Base-by-base conservation (phyloP, 192 early-diverging fungal species). In the Coemansia sp. region DNA sequence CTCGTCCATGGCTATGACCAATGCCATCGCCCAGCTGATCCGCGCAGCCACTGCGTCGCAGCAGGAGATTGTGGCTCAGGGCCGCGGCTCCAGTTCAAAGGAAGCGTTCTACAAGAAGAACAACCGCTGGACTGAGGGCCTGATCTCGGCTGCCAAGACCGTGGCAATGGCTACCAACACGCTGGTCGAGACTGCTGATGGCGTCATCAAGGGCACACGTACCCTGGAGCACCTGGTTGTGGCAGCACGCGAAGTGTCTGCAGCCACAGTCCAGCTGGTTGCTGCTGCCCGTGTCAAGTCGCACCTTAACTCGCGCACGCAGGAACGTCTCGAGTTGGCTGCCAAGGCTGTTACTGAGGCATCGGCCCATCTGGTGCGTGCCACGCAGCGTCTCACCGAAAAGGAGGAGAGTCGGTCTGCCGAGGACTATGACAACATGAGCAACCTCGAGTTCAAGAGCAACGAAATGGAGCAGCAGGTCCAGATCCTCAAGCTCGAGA, bases 381-480 rank as follows among this genome's bases (percentile, higher is more conserved):
- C 94, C 7, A 96, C 94, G 8, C 92, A 94, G 74, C 88, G 89
- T 11, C 82, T 92, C 38, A 87, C 88, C 43, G 88, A 91, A 65
- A 78, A 89, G 62, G 83, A 89, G 58, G 83, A 89, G 48, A 83
- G 85, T 32, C 61, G 51, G 0, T 41, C 59, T 26, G 56, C 59
- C 19, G 83, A 89, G 52, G 86, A 92, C 59, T 91, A 85, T 58
- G 85, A 86, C 55, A 82, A 85, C 61, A 82, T 99, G 82, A 88
- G 88, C 56, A 87, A 89, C 22, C 91, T 95, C 76, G 94, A 99
- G 74, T 92, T 95, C 78, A 96, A 97, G 82, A 89, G 91, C 65
- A 86, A 88, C 67, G 95, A 98, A 74, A 99, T 98, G 97, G 92
- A 96, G 63, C 95, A 96, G 78, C 96, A 99, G 76, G 97, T 99